Evolutionary conservation across 305 asterid genomes (phyloP).

Genomic region (Solanum hybrid): DNA sequence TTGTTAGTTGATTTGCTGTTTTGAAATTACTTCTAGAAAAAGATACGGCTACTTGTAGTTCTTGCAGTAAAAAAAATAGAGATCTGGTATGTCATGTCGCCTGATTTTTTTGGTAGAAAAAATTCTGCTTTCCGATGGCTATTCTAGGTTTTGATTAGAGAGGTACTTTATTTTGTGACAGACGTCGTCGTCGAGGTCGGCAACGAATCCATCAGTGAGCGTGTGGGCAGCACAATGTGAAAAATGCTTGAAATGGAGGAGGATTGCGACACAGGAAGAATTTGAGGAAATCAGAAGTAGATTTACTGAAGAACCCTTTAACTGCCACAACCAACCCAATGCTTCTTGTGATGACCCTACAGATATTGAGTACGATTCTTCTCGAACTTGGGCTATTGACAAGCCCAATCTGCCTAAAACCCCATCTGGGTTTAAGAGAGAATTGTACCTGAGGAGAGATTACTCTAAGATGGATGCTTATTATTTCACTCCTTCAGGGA

Average conservation of each 20-base stretch:
- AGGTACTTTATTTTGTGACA: background rate
- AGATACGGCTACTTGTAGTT: background rate
- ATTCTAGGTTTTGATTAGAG: background rate
- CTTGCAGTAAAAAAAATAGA: background rate
- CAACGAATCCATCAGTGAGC: background rate
- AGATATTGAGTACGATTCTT: constrained; percentile 29
- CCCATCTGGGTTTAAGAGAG: constrained; percentile 40
- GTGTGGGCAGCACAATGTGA: constrained; percentile 41
- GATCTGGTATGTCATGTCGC: background rate
- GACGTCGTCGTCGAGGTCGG: background rate
- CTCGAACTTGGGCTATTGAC: constrained; percentile 47
- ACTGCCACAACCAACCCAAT: constrained; percentile 27
- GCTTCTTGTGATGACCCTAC: constrained; percentile 31
- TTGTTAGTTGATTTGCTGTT: background rate
- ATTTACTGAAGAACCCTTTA: constrained; percentile 37
- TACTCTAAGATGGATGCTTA: constrained; percentile 35
- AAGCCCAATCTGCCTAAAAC: constrained; percentile 44
- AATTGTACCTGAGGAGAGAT: constrained; percentile 26
- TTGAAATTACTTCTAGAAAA: background rate
- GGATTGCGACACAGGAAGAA: constrained; percentile 36
- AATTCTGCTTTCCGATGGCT: background rate
- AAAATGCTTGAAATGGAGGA: constrained; percentile 50
- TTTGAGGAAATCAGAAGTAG: constrained; percentile 46
- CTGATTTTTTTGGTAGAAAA: background rate
- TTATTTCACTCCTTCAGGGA: constrained; percentile 32